Percentiles rank a stretch among this genome's conserved stretches.
These are phyloP conservation scores for Hemileia vastatrix DNA, from an alignment of 1,284 basidiomycete species.

Conservation along the genomic window DNA sequence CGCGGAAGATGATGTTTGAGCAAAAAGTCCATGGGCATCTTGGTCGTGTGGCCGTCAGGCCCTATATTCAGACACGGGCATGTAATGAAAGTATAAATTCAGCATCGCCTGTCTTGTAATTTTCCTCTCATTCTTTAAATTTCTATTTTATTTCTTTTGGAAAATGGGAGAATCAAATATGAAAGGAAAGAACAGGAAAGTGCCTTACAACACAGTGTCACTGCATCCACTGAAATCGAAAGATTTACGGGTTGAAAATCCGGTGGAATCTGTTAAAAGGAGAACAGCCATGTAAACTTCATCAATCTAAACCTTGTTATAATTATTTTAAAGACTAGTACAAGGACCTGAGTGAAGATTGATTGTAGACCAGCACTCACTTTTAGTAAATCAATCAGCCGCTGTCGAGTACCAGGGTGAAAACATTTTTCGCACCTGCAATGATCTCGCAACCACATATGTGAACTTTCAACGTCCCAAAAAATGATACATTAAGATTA, in stretches of 20 bases:
- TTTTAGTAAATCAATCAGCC: conserved; percentile 72
- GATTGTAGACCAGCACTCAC: conserved; percentile 47
- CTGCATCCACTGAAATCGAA: background rate
- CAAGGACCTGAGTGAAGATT: background rate
- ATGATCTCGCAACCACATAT: conserved; percentile 69
- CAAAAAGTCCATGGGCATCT: conserved; percentile 9
- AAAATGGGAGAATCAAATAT: background rate
- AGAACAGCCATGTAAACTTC: background rate
- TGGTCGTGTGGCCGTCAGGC: conserved; percentile 10
- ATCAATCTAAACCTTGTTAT: background rate
- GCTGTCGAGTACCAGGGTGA: conserved; percentile 79
- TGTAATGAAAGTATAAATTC: too few species aligned
- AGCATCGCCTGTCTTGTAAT: too few species aligned
- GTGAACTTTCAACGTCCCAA: conserved; percentile 51
- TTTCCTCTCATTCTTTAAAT: too few species aligned
- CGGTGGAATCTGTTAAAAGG: conserved; percentile 8
- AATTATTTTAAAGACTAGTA: background rate
- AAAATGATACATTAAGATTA: too few species aligned
- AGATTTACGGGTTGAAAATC: conserved; percentile 10
- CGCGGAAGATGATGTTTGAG: background rate
- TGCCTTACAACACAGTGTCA: background rate
- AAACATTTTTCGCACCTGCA: conserved; percentile 81
- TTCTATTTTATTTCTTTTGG: too few species aligned
- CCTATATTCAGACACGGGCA: too few species aligned
- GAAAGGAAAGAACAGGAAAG: background rate